Conservation (phyloP, 2,329 filamentous ascomycete genomes). For the Sphaerulina populicola region DNA sequence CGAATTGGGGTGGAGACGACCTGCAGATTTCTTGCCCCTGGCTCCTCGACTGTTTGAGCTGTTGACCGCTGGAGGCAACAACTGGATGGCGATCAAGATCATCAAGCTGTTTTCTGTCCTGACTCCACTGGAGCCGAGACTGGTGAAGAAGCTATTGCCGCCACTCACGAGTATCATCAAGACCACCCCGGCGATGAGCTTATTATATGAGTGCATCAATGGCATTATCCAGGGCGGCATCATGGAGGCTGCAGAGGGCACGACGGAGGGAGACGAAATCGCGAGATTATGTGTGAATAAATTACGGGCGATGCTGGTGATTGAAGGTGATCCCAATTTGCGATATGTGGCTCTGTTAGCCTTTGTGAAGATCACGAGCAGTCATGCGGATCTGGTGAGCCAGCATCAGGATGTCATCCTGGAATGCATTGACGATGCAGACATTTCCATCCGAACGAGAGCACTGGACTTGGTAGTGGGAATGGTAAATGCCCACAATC, state of each 20-base stretch:
- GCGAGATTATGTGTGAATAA: constrained; percentile 87
- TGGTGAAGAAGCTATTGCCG: constrained; percentile 83
- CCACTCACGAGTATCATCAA: constrained; percentile 88
- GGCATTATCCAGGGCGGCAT: constrained; percentile 97
- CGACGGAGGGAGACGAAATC: constrained; percentile 79
- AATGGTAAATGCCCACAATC: constrained; percentile 84
- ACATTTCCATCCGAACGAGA: constrained; percentile 91
- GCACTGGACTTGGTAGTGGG: constrained; percentile 84
- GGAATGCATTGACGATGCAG: constrained; percentile 88
- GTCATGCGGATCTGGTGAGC: constrained; percentile 79
- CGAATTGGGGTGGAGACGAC: constrained; percentile 87
- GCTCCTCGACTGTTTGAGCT: constrained; percentile 88
- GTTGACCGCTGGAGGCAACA: constrained; percentile 84
- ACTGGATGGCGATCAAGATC: constrained; percentile 99
- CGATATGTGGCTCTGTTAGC: constrained; percentile 95
- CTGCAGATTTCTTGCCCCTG: constrained; percentile 85
- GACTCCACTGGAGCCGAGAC: constrained; percentile 80
- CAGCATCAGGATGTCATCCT: constrained; percentile 94
- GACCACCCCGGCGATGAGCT: constrained; percentile 94
- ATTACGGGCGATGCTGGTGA: constrained; percentile 83
- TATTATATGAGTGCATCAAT: constrained; percentile 96
- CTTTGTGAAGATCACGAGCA: constrained; percentile 87
- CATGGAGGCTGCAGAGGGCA: constrained; percentile 69
- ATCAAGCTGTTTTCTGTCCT: constrained; percentile 96
- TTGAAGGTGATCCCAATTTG: constrained; percentile 88